A percentile compares a stretch with the other conserved stretches of the same genome.
These are phyloP conservation scores for Mangifera indica DNA, from an alignment of 345 rosid species.

Conservation along the genomic window DNA sequence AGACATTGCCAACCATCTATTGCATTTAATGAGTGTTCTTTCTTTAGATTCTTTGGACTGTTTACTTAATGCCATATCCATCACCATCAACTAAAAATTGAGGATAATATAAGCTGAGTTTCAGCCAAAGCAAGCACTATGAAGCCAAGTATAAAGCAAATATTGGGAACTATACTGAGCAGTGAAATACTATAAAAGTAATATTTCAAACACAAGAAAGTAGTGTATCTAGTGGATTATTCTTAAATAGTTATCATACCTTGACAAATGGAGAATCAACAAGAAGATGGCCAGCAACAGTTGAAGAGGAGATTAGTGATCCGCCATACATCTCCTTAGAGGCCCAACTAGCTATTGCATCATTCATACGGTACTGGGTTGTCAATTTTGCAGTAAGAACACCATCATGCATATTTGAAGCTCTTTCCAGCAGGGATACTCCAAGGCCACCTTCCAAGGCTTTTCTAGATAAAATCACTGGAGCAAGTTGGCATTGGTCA, in stretches of 20 bases:
- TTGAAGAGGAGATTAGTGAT: conserved; percentile 63
- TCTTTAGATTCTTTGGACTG: not conserved
- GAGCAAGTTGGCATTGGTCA: conserved; percentile 94
- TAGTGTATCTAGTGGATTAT: conserved; percentile 20
- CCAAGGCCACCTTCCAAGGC: conserved; percentile 95
- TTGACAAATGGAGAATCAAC: conserved; percentile 86
- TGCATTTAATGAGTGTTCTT: not conserved
- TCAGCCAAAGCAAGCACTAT: not conserved
- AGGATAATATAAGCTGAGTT: not conserved
- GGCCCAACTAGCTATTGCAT: conserved; percentile 95
- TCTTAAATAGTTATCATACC: conserved; percentile 44
- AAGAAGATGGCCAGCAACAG: conserved; percentile 82
- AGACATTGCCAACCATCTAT: not conserved
- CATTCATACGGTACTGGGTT: conserved; percentile 90
- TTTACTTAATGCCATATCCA: not conserved
- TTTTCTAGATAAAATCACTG: conserved; percentile 77
- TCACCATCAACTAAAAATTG: not conserved
- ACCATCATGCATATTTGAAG: conserved; percentile 72
- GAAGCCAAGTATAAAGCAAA: not conserved
- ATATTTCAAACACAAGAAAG: not conserved
- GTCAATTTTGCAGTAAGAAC: conserved; percentile 65
- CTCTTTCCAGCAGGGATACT: conserved; percentile 81
- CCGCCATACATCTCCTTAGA: conserved; percentile 98
- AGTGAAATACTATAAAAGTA: not conserved
- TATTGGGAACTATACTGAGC: not conserved